Conservation (phyloP, 176 grass and related monocot genomes). For the Areca catechu region DNA sequence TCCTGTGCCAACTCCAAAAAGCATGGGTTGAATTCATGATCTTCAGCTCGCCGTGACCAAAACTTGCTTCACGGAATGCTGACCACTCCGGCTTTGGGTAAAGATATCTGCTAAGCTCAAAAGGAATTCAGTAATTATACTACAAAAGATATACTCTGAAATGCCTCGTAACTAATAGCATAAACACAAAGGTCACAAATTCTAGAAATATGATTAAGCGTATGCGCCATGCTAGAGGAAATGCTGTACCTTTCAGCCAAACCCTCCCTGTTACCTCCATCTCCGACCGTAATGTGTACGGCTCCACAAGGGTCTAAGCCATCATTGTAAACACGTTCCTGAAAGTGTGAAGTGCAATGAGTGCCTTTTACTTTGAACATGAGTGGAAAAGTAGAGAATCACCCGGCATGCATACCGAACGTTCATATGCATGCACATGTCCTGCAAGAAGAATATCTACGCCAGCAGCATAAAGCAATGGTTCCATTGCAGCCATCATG, state of each 20-base stretch:
- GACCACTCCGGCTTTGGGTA: slow-evolving; percentile 85
- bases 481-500: slow-evolving; percentile 74
- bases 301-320: slow-evolving; percentile 56
- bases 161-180: no score
- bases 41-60: slow-evolving; percentile 87
- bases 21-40: slow-evolving; percentile 69
- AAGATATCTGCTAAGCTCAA: slow-evolving; percentile 30
- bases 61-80: slow-evolving; percentile 91
- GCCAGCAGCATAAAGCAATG: slow-evolving; percentile 61
- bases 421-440: slow-evolving; percentile 97
- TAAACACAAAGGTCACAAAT: no score
- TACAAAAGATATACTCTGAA: no score
- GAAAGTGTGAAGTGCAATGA: neutral
- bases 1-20: slow-evolving; percentile 95
- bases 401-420: slow-evolving; percentile 37
- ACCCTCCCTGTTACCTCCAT: slow-evolving; percentile 90
- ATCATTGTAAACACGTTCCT: slow-evolving; percentile 64
- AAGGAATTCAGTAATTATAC: no score
- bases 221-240: neutral
- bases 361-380: no score
- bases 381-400: no score
- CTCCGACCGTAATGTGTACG: slow-evolving; percentile 88
- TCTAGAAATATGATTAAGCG: no score
- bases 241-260: slow-evolving; percentile 55
- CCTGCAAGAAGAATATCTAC: slow-evolving; percentile 81